phyloP scores from a whole-genome alignment of 2,329 filamentous ascomycete species.

The Colletotrichum sp. region DNA sequence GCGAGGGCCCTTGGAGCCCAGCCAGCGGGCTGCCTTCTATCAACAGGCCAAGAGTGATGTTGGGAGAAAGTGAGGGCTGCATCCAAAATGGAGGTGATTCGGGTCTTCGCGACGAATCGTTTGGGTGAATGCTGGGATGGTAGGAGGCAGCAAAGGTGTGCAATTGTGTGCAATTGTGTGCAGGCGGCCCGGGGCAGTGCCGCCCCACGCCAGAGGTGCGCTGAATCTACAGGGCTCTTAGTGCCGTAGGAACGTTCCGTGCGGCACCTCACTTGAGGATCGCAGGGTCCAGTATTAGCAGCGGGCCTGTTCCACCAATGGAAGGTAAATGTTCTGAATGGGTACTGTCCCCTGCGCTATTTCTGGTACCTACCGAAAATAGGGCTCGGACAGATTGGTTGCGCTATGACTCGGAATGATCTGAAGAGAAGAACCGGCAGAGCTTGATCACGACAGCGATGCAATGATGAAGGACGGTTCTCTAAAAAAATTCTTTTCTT shows the following conservation, averaged over 20 bases:
- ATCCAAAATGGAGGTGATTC: neutral
- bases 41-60: neutral
- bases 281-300: neutral
- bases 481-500: neutral
- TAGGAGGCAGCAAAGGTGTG: neutral
- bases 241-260: neutral
- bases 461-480: neutral
- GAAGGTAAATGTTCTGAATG: neutral
- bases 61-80: neutral
- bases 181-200: neutral
- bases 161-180: neutral
- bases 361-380: no score
- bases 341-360: neutral
- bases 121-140: neutral
- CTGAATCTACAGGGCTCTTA: neutral
- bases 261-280: neutral
- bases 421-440: neutral
- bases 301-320: neutral
- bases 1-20: neutral
- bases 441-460: neutral
- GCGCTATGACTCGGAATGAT: neutral
- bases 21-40: neutral
- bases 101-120: neutral
- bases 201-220: neutral
- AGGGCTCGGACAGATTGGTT: neutral